Evolutionary conservation across 2,329 filamentous ascomycete genomes (phyloP), one percentile per base, ranked within the genome.

Genomic region (Pezicula radicicola): DNA sequence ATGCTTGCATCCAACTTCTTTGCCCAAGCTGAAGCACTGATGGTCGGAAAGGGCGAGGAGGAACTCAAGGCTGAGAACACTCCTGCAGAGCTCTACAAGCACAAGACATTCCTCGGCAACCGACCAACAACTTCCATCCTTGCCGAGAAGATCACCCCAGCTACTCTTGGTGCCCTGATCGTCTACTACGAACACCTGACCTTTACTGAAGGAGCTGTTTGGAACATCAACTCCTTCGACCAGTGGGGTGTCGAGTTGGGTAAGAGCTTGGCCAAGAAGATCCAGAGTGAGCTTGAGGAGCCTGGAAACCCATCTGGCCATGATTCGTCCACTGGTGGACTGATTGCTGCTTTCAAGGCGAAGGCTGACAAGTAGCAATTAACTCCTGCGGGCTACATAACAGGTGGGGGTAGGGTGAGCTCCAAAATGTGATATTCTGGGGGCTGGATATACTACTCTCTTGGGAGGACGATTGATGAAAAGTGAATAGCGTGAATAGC

Each of bases 191-290:
- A 99, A 81, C 94, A 99, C 76, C 76, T 97, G 56, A 97, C 94
- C 51, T 99, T 99, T 73, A 95, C 90, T 36, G 94, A 99, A 77
- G 94, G 94, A 65, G 93, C 92, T 48, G 80, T 99, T 70, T 99
- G 94, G 94, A 96, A 97, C 77, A 96, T 99, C 80, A 99, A 99
- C 84, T 91, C 87, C 67, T 99, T 97, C 69, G 94, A 99, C 76
- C 94, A 99, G 80, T 99, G 94, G 94, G 94, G 94, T 75, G 94
- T 99, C 42, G 94, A 99, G 80, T 79, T 99, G 56, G 94, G 94
- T 72, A 99, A 99, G 87, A 85, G 88, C 39, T 78, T 99, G 60
- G 94, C 94, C 56, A 97, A 93, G 85, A 92, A 91, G 77, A 91
- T 92, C 59, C 86, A 90, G 63, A 72, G 74, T 66, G 94, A 99